phyloP scores from a whole-genome alignment of 73 alveolate species.

The Paramecium tetraurelia region DNA sequence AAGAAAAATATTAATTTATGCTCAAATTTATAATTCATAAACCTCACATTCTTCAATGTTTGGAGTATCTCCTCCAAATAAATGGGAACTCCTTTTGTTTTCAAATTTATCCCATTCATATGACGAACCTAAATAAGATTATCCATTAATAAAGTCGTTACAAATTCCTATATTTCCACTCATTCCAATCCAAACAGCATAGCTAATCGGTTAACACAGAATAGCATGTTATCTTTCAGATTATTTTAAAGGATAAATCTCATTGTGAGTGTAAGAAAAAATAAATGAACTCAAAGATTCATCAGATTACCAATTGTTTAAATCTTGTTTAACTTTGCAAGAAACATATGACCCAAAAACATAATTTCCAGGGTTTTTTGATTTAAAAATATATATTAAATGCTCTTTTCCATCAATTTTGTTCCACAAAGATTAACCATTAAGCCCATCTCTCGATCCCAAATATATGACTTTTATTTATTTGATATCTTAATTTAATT shows the following conservation, averaged over 20 bases:
- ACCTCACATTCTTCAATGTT: neutral
- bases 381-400: neutral
- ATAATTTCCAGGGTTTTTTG: neutral
- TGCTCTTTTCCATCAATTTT: neutral
- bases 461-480: neutral
- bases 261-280: neutral
- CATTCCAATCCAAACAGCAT: neutral
- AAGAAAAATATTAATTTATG: neutral
- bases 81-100: neutral
- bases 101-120: neutral
- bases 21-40: neutral
- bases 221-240: neutral
- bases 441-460: conserved; percentile 22
- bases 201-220: neutral
- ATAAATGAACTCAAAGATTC: neutral
- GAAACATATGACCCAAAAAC: neutral
- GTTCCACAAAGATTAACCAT: neutral
- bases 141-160: neutral
- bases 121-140: neutral
- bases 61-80: neutral
- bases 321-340: neutral
- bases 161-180: neutral
- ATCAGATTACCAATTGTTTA: neutral
- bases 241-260: neutral
- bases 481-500: neutral